These are phyloP conservation scores for Sideroxylon spinosum DNA, from an alignment of 179 eudicot species.

Conservation along the genomic window DNA sequence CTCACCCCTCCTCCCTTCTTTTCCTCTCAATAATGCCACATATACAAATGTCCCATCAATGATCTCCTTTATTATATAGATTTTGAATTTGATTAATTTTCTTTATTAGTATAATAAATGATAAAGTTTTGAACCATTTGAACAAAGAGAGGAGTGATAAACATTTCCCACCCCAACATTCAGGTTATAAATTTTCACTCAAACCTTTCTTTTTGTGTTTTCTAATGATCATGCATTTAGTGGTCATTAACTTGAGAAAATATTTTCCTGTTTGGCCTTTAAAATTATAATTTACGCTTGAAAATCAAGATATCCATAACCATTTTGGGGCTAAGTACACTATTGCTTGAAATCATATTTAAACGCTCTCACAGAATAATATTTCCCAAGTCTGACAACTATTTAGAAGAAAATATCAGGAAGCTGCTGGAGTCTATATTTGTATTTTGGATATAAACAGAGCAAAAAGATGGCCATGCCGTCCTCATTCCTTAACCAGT, in stretches of 20 bases:
- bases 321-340: background rate
- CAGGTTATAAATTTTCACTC: background rate
- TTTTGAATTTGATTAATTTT: too few species aligned
- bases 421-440: conserved; percentile 54
- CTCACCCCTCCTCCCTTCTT: too few species aligned
- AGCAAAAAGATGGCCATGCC: conserved; percentile 63
- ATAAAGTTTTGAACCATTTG: too few species aligned
- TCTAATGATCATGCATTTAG: background rate
- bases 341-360: background rate
- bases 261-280: background rate
- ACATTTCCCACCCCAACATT: background rate
- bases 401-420: conserved; percentile 78
- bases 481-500: conserved; percentile 63
- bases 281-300: background rate
- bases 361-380: background rate
- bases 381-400: too few species aligned
- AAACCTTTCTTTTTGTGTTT: background rate
- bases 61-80: too few species aligned
- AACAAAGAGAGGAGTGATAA: too few species aligned
- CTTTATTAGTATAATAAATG: too few species aligned
- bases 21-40: too few species aligned
- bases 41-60: too few species aligned
- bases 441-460: conserved; percentile 68
- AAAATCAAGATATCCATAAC: background rate
- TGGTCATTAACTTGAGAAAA: background rate